phyloP scores from a whole-genome alignment of 805 yeast species.

The Ascoidea rubescens region DNA sequence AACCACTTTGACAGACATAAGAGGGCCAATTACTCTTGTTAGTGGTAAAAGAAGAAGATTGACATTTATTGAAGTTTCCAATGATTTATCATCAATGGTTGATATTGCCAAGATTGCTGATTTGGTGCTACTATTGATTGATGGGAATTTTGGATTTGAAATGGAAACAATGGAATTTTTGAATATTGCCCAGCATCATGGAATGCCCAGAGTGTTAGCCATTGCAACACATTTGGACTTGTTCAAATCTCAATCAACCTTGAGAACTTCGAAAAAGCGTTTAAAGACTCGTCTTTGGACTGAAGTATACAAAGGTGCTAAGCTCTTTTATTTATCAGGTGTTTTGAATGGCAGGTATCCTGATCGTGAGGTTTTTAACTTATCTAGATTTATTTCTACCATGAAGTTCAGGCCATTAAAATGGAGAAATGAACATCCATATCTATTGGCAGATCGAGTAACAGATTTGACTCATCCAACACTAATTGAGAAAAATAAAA shows the following conservation, averaged over 20 bases:
- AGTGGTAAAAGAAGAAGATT: slow-evolving; percentile 88
- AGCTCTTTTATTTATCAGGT: slow-evolving; percentile 85
- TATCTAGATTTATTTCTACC: slow-evolving; percentile 84
- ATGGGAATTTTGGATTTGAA: slow-evolving; percentile 96
- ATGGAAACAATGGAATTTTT: slow-evolving; percentile 99
- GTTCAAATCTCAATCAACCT: slow-evolving; percentile 77
- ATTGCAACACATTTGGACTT: slow-evolving; percentile 92
- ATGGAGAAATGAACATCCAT: slow-evolving; percentile 99
- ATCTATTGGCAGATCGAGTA: slow-evolving; percentile 77
- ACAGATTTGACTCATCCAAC: slow-evolving; percentile 93
- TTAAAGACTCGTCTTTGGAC: slow-evolving; percentile 96
- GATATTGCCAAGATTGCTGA: slow-evolving; percentile 95
- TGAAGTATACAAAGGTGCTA: slow-evolving; percentile 97
- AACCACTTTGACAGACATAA: slow-evolving; percentile 70
- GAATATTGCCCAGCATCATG: slow-evolving; percentile 93
- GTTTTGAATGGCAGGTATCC: slow-evolving; percentile 96
- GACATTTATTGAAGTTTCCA: slow-evolving; percentile 85
- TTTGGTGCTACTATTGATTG: slow-evolving; percentile 74
- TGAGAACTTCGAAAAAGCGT: slow-evolving; percentile 82
- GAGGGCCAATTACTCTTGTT: slow-evolving; percentile 94
- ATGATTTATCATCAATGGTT: slow-evolving; percentile 89
- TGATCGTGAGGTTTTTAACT: slow-evolving; percentile 85
- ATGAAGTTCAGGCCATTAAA: slow-evolving; percentile 98
- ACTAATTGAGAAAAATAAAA: slow-evolving; percentile 49
- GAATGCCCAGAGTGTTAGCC: slow-evolving; percentile 95